Conservation (phyloP, 2,329 filamentous ascomycete species). For the Amesomyces nigricolor region DNA sequence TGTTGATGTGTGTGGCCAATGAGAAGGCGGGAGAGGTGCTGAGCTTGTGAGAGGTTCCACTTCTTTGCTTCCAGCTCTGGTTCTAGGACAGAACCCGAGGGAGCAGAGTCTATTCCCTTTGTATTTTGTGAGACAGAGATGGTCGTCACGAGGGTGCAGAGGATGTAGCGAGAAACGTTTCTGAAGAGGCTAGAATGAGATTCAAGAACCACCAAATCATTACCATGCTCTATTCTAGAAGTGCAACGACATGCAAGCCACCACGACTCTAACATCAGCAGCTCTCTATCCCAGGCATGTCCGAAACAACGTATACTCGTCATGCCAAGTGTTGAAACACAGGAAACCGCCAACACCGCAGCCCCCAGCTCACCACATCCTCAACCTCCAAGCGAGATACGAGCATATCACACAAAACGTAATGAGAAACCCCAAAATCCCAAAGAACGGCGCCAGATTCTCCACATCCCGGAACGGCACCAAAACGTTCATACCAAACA, state of each 20-base stretch:
- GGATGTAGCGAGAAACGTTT: no score
- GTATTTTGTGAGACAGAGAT: no score
- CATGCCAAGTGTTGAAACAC: neutral
- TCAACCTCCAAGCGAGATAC: slow-evolving; percentile 36
- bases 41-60: neutral
- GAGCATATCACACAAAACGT: slow-evolving; percentile 45
- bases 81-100: no score
- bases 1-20: slow-evolving; percentile 19
- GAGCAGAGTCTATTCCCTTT: no score
- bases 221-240: no score
- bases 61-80: neutral
- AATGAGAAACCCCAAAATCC: slow-evolving; percentile 48
- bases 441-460: slow-evolving; percentile 50
- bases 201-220: no score
- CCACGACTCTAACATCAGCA: no score
- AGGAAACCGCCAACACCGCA: neutral
- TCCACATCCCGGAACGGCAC: slow-evolving; percentile 58
- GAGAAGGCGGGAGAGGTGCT: neutral
- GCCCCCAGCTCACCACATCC: slow-evolving; percentile 6
- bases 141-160: no score
- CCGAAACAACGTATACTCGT: neutral
- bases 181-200: no score
- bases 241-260: no score
- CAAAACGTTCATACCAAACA: slow-evolving; percentile 82
- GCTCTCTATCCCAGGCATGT: neutral